Evolutionary conservation across 2,329 filamentous ascomycete genomes (phyloP), one percentile per base, ranked within the genome.

Genomic region (Nigrospora sphaerica): DNA sequence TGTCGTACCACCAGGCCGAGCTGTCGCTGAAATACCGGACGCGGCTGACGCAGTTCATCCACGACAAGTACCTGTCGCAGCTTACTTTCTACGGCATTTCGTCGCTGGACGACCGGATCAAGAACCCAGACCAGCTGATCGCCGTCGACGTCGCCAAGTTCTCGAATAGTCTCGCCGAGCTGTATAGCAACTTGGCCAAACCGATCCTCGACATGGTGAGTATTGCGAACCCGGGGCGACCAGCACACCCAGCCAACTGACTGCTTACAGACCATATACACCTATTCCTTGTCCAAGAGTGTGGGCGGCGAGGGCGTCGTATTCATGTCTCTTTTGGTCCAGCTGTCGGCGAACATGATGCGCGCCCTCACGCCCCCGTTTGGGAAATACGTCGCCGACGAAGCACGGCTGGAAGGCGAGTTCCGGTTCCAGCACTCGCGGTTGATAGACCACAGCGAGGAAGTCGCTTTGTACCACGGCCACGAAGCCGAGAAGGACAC

Each of bases 81-180:
- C 86, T 98, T 80, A 97, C 92, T 1, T 98, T 97, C 65, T 98
- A 98, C 65, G 91, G 90, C 3, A 86, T 98, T 44, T 95, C 91
- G 1, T 90, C 93, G 0, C 76, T 98, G 33, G 93, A 98, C 59
- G 93, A 98, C 63, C 83, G 93, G 62, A 95, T 98, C 76, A 95
- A 96, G 74, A 98, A 98, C 61, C 89, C 93, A 3, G 93, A 98
- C 62, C 93, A 98, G 68, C 78, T 98, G 38, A 95, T 98, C 57
- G 93, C 92, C 0, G 92, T 97, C 28, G 93, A 98, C 63, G 89
- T 98, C 11, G 87, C 91, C 50, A 92, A 93, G 58, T 98, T 98
- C 71, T 93, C 91, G 23, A 95, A 95, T 64, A 95, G 88, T 57
- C 69, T 97, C 50, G 92, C 93, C 1, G 92, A 97, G 64, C 72